Percentiles rank a stretch among this genome's conserved stretches.
These are phyloP conservation scores for Fraxinus sp. DNA, from an alignment of 305 asterid species.

Conservation along the genomic window DNA sequence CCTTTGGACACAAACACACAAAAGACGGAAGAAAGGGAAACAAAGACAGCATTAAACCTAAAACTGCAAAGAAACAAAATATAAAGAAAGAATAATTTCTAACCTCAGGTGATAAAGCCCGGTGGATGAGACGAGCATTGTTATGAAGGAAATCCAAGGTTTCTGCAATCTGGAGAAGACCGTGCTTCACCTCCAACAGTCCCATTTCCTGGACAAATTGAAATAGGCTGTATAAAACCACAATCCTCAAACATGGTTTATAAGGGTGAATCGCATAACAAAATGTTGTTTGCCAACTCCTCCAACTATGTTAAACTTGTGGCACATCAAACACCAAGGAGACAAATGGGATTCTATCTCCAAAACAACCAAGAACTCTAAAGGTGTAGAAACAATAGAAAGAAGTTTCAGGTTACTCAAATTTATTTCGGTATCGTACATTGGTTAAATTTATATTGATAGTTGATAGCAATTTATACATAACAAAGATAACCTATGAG, in stretches of 20 bases:
- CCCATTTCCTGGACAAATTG: constrained; percentile 80
- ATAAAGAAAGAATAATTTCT: constrained; percentile 11
- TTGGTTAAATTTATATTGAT: constrained; percentile 6
- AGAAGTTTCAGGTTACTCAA: not conserved
- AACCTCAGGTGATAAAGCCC: constrained; percentile 94
- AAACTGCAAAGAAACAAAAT: not conserved
- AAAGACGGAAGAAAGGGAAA: not conserved
- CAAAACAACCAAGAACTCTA: constrained; percentile 14
- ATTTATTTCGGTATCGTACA: not conserved
- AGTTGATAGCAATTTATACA: not conserved
- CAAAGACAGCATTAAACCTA: not conserved
- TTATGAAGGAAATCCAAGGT: constrained; percentile 93
- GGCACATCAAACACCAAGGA: constrained; percentile 16
- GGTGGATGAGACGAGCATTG: constrained; percentile 89
- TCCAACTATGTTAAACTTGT: not conserved
- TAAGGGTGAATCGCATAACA: not conserved
- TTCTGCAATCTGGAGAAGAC: constrained; percentile 92
- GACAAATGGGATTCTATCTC: not conserved
- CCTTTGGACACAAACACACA: not conserved
- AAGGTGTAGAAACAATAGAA: not conserved
- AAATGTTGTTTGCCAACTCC: constrained; percentile 12
- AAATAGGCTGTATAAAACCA: constrained; percentile 5
- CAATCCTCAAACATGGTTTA: constrained; percentile 12
- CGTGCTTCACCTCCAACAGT: constrained; percentile 93
- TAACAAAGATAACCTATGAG: not conserved